Conservation (phyloP, 768 basidiomycete species). For the Psilocybe cyanescens region DNA sequence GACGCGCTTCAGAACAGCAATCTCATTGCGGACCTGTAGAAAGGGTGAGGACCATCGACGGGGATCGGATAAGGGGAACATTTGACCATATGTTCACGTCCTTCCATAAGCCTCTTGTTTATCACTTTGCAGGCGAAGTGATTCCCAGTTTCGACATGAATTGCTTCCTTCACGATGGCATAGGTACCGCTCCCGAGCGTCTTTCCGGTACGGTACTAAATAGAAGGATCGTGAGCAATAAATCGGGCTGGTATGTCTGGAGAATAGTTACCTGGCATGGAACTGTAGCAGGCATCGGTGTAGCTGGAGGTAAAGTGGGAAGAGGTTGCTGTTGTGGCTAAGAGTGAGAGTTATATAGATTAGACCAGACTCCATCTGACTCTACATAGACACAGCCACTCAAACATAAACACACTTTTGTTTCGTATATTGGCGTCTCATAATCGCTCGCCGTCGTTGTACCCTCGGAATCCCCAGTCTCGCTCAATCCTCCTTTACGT, state of each 20-base stretch:
- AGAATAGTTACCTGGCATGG: conserved; percentile 45
- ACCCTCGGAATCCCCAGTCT: conserved; percentile 7
- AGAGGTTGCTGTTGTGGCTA: conserved; percentile 12
- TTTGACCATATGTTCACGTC: conserved; percentile 94
- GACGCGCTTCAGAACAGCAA: conserved; percentile 90
- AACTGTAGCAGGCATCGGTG: conserved; percentile 41
- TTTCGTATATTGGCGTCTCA: conserved; percentile 26
- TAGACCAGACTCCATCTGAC: conserved; percentile 7
- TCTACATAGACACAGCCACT: conserved; percentile 26
- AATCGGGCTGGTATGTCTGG: neutral
- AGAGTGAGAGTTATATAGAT: conserved; percentile 9
- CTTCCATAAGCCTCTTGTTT: conserved; percentile 99
- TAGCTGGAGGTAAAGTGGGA: conserved; percentile 6
- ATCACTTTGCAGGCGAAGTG: conserved; percentile 99
- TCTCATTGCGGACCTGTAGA: conserved; percentile 91
- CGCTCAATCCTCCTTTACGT: neutral
- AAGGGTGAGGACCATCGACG: conserved; percentile 14
- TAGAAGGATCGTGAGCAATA: neutral
- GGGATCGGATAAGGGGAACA: conserved; percentile 3
- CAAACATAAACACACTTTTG: conserved; percentile 5
- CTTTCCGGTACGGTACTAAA: conserved; percentile 85
- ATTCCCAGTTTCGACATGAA: conserved; percentile 87
- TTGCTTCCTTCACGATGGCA: conserved; percentile 94
- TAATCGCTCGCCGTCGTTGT: conserved; percentile 19
- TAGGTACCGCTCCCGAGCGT: conserved; percentile 93